Evolutionary conservation across 2,329 filamentous ascomycete species (phyloP).

Genomic region (Trichoderma afroharzianum): DNA sequence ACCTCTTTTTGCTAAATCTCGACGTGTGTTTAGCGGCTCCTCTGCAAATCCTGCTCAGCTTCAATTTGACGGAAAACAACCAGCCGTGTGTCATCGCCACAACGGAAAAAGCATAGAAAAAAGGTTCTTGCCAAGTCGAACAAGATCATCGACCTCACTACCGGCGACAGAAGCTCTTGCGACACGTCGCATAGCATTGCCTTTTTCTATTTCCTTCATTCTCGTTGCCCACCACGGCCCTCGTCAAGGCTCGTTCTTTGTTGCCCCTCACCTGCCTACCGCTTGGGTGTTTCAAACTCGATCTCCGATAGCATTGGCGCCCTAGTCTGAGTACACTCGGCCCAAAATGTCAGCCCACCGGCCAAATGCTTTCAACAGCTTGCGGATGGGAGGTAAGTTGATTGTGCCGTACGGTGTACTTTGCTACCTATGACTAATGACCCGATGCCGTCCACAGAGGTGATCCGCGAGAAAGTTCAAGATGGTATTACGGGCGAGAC

Average conservation of each 20-base stretch:
- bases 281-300: constrained; percentile 23
- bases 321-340: constrained; percentile 26
- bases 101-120: background rate
- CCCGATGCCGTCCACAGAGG: constrained; percentile 57
- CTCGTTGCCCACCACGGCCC: constrained; percentile 38
- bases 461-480: constrained; percentile 97
- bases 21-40: background rate
- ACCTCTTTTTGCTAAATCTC: constrained; percentile 13
- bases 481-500: constrained; percentile 97
- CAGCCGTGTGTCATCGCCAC: constrained; percentile 8
- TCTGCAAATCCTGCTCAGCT: background rate
- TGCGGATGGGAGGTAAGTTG: constrained; percentile 95
- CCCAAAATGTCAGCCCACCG: constrained; percentile 79
- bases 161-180: constrained; percentile 7
- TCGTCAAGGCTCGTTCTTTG: constrained; percentile 26
- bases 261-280: constrained; percentile 29
- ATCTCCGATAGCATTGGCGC: constrained; percentile 27
- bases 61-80: background rate
- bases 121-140: background rate
- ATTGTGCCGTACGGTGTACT: background rate
- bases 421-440: background rate
- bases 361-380: constrained; percentile 77
- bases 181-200: constrained; percentile 6
- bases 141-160: background rate
- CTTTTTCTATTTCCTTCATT: constrained; percentile 17